Percentiles rank a stretch among this genome's conserved stretches.
Evolutionary conservation across 352 stramenopile genomes (phyloP).

Genomic region (Aphanomyces invadans): DNA sequence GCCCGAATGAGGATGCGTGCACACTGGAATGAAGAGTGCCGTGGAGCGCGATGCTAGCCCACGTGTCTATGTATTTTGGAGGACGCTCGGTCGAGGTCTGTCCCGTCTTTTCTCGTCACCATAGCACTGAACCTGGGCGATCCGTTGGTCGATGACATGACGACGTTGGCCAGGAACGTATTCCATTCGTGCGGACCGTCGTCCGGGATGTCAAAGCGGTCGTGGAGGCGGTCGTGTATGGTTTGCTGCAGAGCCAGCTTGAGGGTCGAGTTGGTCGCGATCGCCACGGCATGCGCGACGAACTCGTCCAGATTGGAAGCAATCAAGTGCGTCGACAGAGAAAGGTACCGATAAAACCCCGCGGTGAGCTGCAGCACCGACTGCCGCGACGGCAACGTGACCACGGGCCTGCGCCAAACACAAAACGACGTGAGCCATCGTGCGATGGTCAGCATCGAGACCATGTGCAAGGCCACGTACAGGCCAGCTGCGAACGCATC

Average conservation of each 20-base stretch:
- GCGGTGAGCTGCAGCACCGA: constrained; percentile 49
- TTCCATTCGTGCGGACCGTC: constrained; percentile 37
- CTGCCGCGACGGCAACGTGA: constrained; percentile 46
- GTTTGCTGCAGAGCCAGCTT: constrained; percentile 11
- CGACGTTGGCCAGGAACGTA: constrained; percentile 29
- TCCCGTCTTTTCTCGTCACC: too few relatives aligned
- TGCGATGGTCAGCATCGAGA: too few relatives aligned
- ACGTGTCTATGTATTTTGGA: too few relatives aligned
- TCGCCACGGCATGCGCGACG: constrained; percentile 30
- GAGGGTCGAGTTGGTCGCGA: constrained; percentile 30
- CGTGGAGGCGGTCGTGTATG: constrained; percentile 22
- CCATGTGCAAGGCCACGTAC: too few relatives aligned
- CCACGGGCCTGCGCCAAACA: constrained; percentile 42
- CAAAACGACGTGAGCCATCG: too few relatives aligned
- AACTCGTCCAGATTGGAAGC: constrained; percentile 35
- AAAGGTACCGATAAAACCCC: constrained; percentile 51
- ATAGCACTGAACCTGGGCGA: too few relatives aligned
- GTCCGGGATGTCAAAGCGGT: constrained; percentile 28
- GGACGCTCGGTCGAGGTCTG: too few relatives aligned
- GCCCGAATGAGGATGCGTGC: too few relatives aligned
- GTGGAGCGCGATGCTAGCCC: too few relatives aligned
- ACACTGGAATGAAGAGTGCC: too few relatives aligned
- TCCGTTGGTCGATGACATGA: too few relatives aligned
- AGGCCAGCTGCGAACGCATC: constrained; percentile 70
- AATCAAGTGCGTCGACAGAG: constrained; percentile 38